These are phyloP conservation scores for Incumbomyces lentus DNA, from an alignment of 2,329 filamentous ascomycete species.

Conservation along the genomic window DNA sequence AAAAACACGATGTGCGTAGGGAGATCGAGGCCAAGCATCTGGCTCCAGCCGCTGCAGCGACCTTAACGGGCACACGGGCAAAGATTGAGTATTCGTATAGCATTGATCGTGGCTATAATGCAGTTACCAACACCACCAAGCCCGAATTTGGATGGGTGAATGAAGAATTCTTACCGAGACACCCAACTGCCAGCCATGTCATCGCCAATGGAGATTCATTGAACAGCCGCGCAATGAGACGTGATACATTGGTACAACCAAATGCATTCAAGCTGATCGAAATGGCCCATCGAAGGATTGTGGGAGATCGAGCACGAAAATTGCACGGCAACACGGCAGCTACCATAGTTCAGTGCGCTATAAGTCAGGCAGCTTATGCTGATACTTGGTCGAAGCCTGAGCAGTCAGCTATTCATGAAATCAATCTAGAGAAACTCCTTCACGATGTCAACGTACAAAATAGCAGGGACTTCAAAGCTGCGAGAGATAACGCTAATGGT, in stretches of 20 bases:
- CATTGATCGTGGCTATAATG: not conserved
- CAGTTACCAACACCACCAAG: not conserved
- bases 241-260: not conserved
- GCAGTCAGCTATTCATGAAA: not conserved
- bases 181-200: not conserved
- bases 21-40: not conserved
- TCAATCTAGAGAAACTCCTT: not conserved
- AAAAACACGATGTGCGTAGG: constrained; percentile 2
- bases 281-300: not conserved
- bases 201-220: not conserved
- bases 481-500: not conserved
- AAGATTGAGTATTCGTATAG: not conserved
- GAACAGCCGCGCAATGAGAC: not conserved
- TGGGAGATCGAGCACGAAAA: not conserved
- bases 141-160: constrained; percentile 3
- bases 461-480: constrained; percentile 20
- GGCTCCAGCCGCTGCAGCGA: not conserved
- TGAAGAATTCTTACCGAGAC: not conserved
- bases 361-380: not conserved
- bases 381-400: constrained; percentile 1
- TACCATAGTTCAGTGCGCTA: not conserved
- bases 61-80: constrained; percentile 2
- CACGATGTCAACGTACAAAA: constrained; percentile 26
- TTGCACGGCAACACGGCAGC: not conserved
- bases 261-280: constrained; percentile 2